Base-by-base conservation (phyloP, 2,329 filamentous ascomycete species). In the Aspergillus calidoustus region DNA sequence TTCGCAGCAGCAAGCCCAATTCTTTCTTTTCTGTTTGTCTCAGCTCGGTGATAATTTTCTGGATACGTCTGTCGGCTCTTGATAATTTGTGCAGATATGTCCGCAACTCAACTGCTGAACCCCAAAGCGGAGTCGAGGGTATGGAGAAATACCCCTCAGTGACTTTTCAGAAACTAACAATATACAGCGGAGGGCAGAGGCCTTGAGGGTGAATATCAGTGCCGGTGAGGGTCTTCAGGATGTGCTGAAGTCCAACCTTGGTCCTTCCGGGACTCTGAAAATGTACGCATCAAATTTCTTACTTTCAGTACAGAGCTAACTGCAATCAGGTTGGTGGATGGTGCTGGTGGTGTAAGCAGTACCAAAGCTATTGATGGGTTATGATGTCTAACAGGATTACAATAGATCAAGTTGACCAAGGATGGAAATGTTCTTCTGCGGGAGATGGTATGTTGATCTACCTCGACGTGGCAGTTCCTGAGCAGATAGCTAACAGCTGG, bases 101-200 rank as follows among this genome's bases (percentile, higher is more conserved):
- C 93, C 82, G 95, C 95, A 72, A 93, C 95, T 76, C 94, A 98
- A 83, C 89, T 99, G 75, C 90, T 99, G 69, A 99, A 99, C 81
- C 95, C 95, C 65, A 99, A 99, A 85, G 95, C 95, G 75, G 95
- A 99, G 84, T 97, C 93, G 73, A 89, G 95, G 82, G 93, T 96
- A 85, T 73, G 91, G 64, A 71, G 68, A 72, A 66, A 63, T 60
- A 64, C 69, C 71, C 71, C 69, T 70, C 71, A 70, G 71, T 69
- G 72, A 68, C 59, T 66, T 60, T 69, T 66, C 69, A 72, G 69
- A 69, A 70, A 78, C 80, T 82, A 80, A 83, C 77, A 74, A 73
- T 74, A 71, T 72, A 75, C 68, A 96, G 93, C 89, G 95, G 85
- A 89, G 95, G 84, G 95, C 92, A 80, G 95, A 99, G 88, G 95